A percentile compares a stretch with the other conserved stretches of the same genome.
Conservation (phyloP, 2,329 filamentous ascomycete genomes). For the Penicillium sp. region DNA sequence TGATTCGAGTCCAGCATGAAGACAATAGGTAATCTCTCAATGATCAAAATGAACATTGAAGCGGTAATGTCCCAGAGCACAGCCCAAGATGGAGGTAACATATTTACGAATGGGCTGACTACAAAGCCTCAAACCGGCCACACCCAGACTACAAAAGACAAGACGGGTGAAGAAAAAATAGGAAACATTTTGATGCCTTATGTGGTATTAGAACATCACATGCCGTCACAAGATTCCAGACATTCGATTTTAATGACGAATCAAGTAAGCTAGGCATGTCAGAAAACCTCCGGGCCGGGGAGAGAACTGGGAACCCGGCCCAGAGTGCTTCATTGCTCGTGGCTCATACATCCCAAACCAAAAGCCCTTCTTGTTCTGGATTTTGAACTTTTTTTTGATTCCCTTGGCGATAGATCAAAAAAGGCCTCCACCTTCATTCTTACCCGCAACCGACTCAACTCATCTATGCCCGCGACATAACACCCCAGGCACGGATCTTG, state of each 20-base stretch:
- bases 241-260: conserved; percentile 33
- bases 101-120: too few relatives aligned
- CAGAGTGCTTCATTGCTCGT: conserved; percentile 44
- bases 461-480: conserved; percentile 84
- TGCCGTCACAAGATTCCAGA: conserved; percentile 36
- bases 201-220: conserved; percentile 44
- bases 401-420: conserved; percentile 30
- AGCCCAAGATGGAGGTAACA: too few relatives aligned
- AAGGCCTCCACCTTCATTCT: conserved; percentile 28
- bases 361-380: conserved; percentile 32
- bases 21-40: too few relatives aligned
- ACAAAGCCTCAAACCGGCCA: too few relatives aligned
- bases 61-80: too few relatives aligned
- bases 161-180: conserved; percentile 28
- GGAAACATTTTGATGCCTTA: conserved; percentile 36
- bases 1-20: too few relatives aligned
- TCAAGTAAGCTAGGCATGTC: conserved; percentile 40
- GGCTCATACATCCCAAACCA: conserved; percentile 44
- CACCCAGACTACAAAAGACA: conserved; percentile 9
- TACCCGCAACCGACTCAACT: conserved; percentile 23
- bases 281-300: conserved; percentile 30
- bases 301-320: conserved; percentile 13
- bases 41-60: too few relatives aligned
- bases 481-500: conserved; percentile 96
- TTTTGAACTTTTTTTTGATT: conserved; percentile 38